Evolutionary conservation across 805 yeast genomes (phyloP), one percentile per base, ranked within the genome.

Genomic region (Kluyveromyces wickerhamii): DNA sequence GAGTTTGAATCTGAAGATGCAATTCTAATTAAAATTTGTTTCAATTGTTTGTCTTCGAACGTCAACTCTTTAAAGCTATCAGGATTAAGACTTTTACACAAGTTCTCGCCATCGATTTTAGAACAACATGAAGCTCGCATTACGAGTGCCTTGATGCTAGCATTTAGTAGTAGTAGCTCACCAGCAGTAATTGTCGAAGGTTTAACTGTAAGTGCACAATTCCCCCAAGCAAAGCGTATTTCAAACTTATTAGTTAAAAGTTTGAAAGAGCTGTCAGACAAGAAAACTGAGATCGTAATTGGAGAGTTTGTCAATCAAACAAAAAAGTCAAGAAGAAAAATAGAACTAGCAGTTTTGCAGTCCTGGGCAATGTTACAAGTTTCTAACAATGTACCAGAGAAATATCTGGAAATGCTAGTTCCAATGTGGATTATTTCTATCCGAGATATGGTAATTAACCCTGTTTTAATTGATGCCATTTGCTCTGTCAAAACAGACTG

Each of bases 51-150:
- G 0, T 82, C 95, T 0, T 73, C 94, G 0, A 70, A 79, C 4
- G 69, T 84, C 3, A 57, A 71, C 21, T 61, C 66, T 3, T 62
- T 87, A 40, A 75, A 84, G 44, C 51, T 77, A 4, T 52, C 69
- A 15, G 95, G 96, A 1, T 62, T 89, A 20, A 63, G 65, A 11
- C 60, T 89, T 5, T 63, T 92, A 10, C 14, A 23, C 19, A 79
- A 77, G 46, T 79, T 84, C 0, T 76, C 77, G 3, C 71, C 72
- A 11, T 72, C 89, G 0, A 66, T 87, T 7, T 61, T 89, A 27
- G 95, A 84, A 44, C 96, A 88, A 57, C 95, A 83, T 49, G 96
- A 92, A 49, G 97, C 97, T 0, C 96, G 86, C 47, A 84, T 92
- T 7, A 79, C 84, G 7, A 79, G 95, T 38, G 94, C 97, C 0